A percentile compares a stretch with the other conserved stretches of the same genome.
Conservation (phyloP, 1,284 basidiomycete genomes). For the Puccinia hordei region DNA sequence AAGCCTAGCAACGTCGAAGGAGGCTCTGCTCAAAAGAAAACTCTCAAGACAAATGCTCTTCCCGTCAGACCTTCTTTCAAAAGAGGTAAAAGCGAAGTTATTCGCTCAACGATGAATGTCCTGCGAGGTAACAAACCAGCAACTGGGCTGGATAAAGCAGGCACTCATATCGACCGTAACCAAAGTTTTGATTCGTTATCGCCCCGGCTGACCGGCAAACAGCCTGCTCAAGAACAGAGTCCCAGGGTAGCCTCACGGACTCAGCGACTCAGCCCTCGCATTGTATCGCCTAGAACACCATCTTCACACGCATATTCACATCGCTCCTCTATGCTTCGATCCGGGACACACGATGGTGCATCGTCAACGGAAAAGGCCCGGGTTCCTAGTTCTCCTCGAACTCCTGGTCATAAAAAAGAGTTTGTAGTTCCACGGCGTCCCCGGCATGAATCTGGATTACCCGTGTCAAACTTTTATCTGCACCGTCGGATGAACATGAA, state of each 20-base stretch:
- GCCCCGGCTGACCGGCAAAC: background rate
- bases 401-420: constrained; percentile 28
- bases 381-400: constrained; percentile 18
- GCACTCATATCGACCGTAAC: constrained; percentile 1
- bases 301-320: constrained; percentile 5
- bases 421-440: constrained; percentile 6
- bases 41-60: constrained; percentile 28
- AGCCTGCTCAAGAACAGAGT: background rate
- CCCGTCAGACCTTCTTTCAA: constrained; percentile 39
- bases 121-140: constrained; percentile 42
- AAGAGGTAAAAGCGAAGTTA: constrained; percentile 49
- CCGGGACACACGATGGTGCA: constrained; percentile 1
- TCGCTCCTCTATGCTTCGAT: background rate
- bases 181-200: constrained; percentile 31
- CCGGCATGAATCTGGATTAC: constrained; percentile 43
- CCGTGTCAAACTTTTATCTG: constrained; percentile 40
- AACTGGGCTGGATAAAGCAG: background rate
- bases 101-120: constrained; percentile 30
- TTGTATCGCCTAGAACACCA: constrained; percentile 1
- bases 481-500: constrained; percentile 48
- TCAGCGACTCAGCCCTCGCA: constrained; percentile 20
- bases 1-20: background rate
- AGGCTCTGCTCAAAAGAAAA: constrained; percentile 5
- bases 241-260: constrained; percentile 4
- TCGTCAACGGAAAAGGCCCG: background rate